A percentile compares a stretch with the other conserved stretches of the same genome.
phyloP scores from a whole-genome alignment of 805 yeast genomes.

The Yueomyces sp. region DNA sequence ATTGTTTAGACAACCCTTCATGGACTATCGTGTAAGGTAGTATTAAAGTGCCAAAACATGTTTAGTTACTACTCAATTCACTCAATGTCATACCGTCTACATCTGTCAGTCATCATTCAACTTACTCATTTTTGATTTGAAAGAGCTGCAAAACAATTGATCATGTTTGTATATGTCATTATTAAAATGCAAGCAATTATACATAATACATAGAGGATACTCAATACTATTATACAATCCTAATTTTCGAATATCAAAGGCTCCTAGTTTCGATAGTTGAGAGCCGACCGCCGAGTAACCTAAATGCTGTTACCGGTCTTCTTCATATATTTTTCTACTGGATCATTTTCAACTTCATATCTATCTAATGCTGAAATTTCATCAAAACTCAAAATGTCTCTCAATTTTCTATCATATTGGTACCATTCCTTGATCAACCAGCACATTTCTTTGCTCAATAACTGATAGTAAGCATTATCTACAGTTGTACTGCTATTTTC shows the following conservation, averaged over 20 bases:
- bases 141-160: not conserved
- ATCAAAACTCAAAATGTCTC: slow-evolving; percentile 40
- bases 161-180: not conserved
- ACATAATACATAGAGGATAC: not conserved
- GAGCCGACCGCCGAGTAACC: not conserved
- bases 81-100: too few relatives aligned
- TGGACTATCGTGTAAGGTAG: too few relatives aligned
- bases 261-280: not conserved
- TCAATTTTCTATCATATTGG: slow-evolving; percentile 44
- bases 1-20: too few relatives aligned
- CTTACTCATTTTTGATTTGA: too few relatives aligned
- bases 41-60: too few relatives aligned
- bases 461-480: slow-evolving; percentile 35
- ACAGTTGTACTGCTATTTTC: slow-evolving; percentile 30
- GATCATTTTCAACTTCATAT: slow-evolving; percentile 44
- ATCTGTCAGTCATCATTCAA: too few relatives aligned
- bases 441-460: slow-evolving; percentile 35
- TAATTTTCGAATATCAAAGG: not conserved
- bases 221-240: not conserved
- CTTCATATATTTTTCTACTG: slow-evolving; percentile 36
- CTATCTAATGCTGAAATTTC: slow-evolving; percentile 30
- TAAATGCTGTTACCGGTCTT: slow-evolving; percentile 25
- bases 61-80: too few relatives aligned
- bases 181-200: not conserved
- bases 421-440: slow-evolving; percentile 59